Base-by-base conservation (phyloP, 495 filamentous ascomycete genomes). In the Staphylotrichum tortipilum region DNA sequence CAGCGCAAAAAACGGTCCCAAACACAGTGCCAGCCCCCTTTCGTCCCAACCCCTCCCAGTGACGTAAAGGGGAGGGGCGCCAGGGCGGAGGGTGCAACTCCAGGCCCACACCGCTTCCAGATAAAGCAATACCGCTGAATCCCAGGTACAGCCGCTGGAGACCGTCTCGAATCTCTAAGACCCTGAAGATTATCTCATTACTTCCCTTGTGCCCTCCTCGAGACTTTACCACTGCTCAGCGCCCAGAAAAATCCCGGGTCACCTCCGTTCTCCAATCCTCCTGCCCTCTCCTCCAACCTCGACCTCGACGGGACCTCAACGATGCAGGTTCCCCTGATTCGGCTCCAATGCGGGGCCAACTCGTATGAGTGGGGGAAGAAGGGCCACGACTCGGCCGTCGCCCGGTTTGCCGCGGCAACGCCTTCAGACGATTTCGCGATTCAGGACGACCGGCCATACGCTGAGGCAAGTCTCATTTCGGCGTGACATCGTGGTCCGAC, bases 321-420 rank as follows among this genome's bases (percentile, higher is more conserved):
- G 23, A 66, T 68, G 61, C 64, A 64, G 70, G 64, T 94, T 39
- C 92, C 92, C 59, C 72, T 98, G 39, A 81, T 95, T 65, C 82
- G 88, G 44, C 81, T 98, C 58, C 88, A 94, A 69, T 96, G 92
- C 73, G 91, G 91, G 58, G 88, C 90, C 56, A 98, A 98, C 65
- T 95, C 90, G 68, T 98, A 98, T 66, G 92, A 96, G 68, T 98
- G 92, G 92, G 92, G 92, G 80, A 95, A 94, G 72, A 76, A 88
- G 53, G 91, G 91, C 54, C 77, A 78, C 30, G 74, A 85, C 22
- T 95, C 91, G 23, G 78, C 86, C 22, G 82, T 87, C 52, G 82
- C 88, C 42, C 80, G 79, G 47, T 92, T 82, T 63, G 88, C 88
- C 49, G 82, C 84, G 24, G 86, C 81, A 41, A 94, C 82, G 33